phyloP scores from a whole-genome alignment of 1,284 basidiomycete species.

The Pterulicium gracile region DNA sequence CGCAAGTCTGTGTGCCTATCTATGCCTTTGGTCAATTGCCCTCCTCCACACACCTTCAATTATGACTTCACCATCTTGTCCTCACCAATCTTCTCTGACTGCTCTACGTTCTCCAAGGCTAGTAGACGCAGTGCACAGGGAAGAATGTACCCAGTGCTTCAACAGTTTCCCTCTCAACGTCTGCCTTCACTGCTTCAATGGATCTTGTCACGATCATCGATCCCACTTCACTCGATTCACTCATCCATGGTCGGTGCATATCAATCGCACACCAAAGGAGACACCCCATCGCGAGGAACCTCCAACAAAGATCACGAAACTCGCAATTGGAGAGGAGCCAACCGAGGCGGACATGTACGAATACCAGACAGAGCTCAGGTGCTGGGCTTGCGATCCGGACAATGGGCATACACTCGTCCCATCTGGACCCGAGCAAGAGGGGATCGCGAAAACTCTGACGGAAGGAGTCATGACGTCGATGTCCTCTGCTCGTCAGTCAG shows the following conservation, averaged over 20 bases:
- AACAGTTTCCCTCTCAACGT: constrained; percentile 83
- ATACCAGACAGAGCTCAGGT: constrained; percentile 55
- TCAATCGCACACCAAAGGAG: constrained; percentile 68
- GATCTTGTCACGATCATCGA: constrained; percentile 61
- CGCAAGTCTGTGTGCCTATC: no score
- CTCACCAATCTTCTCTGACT: no score
- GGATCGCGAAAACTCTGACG: constrained; percentile 39
- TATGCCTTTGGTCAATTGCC: no score
- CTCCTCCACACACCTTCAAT: no score
- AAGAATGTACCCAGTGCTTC: constrained; percentile 95
- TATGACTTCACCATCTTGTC: no score
- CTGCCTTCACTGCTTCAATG: constrained; percentile 91
- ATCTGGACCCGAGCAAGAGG: constrained; percentile 25
- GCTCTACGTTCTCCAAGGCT: no score
- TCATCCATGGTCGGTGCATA: constrained; percentile 75
- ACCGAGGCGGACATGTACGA: constrained; percentile 87
- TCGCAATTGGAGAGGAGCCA: constrained; percentile 75
- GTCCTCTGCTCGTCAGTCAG: constrained; percentile 84
- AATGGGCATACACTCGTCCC: constrained; percentile 43
- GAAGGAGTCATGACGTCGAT: constrained; percentile 74
- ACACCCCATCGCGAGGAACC: constrained; percentile 68
- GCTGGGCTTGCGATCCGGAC: constrained; percentile 61
- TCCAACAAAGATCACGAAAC: constrained; percentile 77
- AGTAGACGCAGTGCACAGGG: constrained; percentile 75
- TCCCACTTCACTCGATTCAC: constrained; percentile 63